These are phyloP conservation scores for Malassezia equina DNA, from an alignment of 1,284 basidiomycete species.

Conservation along the genomic window DNA sequence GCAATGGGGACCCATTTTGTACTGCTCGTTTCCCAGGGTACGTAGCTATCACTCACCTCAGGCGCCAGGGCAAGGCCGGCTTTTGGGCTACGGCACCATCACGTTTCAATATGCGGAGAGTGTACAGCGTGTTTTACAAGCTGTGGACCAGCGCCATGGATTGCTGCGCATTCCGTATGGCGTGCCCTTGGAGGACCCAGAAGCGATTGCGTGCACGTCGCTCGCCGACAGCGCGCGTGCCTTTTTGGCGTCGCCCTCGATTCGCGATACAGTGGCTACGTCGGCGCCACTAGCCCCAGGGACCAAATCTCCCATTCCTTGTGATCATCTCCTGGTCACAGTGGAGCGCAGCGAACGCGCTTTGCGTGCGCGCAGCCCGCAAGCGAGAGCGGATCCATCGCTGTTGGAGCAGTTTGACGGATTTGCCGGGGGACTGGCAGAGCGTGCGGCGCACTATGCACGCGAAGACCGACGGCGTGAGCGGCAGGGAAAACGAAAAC, in stretches of 20 bases:
- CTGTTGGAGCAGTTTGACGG: conserved; percentile 5
- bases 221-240: conserved; percentile 4
- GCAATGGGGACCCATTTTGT: conserved; percentile 7
- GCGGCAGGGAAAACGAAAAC: background rate
- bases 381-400: background rate
- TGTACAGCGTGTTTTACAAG: conserved; percentile 7
- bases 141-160: conserved; percentile 1
- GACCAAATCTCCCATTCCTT: background rate
- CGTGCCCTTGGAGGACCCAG: background rate
- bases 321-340: conserved; percentile 9
- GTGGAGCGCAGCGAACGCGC: conserved; percentile 9
- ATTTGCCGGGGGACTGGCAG: background rate
- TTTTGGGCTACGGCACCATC: conserved; percentile 10
- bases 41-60: background rate
- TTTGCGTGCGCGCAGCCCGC: background rate
- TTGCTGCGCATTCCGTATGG: conserved; percentile 2
- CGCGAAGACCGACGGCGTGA: background rate
- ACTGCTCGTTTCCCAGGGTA: conserved; percentile 4
- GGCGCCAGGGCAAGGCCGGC: background rate
- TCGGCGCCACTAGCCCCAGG: conserved; percentile 8
- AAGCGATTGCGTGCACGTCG: conserved; percentile 4
- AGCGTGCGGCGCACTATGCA: background rate
- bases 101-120: background rate
- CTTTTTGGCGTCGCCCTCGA: conserved; percentile 3
- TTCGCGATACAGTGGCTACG: background rate